phyloP scores from a whole-genome alignment of 2,329 filamentous ascomycete genomes.

The Drechslerella coelobrocha region DNA sequence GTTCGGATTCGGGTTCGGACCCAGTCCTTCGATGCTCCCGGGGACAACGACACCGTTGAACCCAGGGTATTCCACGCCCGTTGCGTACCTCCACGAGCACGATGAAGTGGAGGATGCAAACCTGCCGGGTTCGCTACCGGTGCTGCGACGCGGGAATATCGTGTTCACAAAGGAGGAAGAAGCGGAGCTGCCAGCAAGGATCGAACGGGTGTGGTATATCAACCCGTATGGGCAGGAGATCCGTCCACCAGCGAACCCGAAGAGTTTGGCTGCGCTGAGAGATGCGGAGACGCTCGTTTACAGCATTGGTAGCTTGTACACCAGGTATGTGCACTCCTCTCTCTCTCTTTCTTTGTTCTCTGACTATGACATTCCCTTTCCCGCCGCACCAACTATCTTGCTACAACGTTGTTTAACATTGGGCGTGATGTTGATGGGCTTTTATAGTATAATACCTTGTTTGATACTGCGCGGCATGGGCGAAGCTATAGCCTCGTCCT shows the following conservation, averaged over 20 bases:
- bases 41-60: conserved; percentile 42
- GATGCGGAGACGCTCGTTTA: conserved; percentile 77
- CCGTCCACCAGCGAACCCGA: conserved; percentile 79
- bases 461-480: conserved; percentile 80
- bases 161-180: conserved; percentile 77
- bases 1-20: conserved; percentile 50
- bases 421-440: too few species aligned
- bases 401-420: too few species aligned
- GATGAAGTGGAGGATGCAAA: conserved; percentile 80
- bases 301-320: conserved; percentile 93
- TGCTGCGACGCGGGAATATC: conserved; percentile 80
- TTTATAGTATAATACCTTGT: conserved; percentile 72
- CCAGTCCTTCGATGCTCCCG: neutral
- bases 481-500: conserved; percentile 65
- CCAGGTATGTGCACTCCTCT: conserved; percentile 60
- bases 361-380: too few species aligned
- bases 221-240: conserved; percentile 99
- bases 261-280: conserved; percentile 73
- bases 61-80: conserved; percentile 54
- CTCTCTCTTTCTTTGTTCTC: neutral
- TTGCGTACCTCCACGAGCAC: conserved; percentile 54
- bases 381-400: too few species aligned
- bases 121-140: conserved; percentile 79
- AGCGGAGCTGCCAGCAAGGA: conserved; percentile 77
- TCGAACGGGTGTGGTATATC: conserved; percentile 91